Evolutionary conservation across 805 yeast genomes (phyloP), one percentile per base, ranked within the genome.

Genomic region (Alloascoidea africana): DNA sequence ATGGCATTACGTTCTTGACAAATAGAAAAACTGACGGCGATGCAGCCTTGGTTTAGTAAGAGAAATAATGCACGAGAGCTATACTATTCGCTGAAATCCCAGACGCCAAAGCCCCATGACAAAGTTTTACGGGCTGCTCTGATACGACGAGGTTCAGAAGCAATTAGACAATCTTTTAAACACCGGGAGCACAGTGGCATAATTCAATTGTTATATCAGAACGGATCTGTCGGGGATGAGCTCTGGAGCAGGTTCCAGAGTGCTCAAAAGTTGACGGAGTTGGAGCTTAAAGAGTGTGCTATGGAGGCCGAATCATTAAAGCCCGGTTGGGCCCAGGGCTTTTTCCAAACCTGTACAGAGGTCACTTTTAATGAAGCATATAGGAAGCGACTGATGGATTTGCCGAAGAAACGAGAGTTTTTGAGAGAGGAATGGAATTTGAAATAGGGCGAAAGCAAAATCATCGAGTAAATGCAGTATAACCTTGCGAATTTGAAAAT

Each of bases 311-410:
- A 83, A 53, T 46, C 59, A 14, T 61, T 70, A 45, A 80, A 82
- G 50, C 71, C 75, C 34, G 89, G 85, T 23, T 87, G 96, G 95
- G 73, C 78, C 4, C 79, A 71, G 44, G 59, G 68, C 34, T 72
- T 85, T 49, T 79, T 85, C 50, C 81, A 81, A 5, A 69, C 77
- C 11, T 78, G 87, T 34, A 89, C 81, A 54, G 96, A 91, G 53
- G 78, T 89, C 37, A 84, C 94, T 44, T 82, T 86, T 58, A 91
- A 89, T 54, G 89, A 82, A 58, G 96, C 96, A 1, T 63, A 89
- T 38, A 71, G 89, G 58, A 75, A 91, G 63, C 77, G 96, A 51
- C 56, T 76, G 23, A 47, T 38, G 13, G 54, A 54, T 36, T 30
- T 14, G 13, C 14, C 14, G 14, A 14, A 18, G 16, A 36, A 27